Evolutionary conservation across 192 early-diverging fungal genomes (phyloP), one percentile per base, ranked within the genome.

Genomic region (Podila verticillata): DNA sequence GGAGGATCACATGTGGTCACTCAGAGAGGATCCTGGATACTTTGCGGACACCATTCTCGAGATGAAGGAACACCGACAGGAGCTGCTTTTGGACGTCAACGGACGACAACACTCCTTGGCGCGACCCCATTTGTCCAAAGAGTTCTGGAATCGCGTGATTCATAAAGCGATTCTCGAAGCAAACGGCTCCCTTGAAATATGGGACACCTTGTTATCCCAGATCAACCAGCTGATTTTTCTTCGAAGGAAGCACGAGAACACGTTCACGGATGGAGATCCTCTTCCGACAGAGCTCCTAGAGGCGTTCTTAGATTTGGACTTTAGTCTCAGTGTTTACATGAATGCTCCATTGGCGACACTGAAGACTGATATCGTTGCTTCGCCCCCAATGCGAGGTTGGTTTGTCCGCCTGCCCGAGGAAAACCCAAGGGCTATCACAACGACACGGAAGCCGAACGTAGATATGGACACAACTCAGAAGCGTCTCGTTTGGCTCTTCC

Each of bases 1-100:
- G 2, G 73, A 75, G 57, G 73, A 75, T 64, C 73, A 75, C 28
- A 51, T 68, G 31, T 75, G 73, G 66, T 75, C 66, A 34, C 54
- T 75, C 28, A 60, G 73, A n/a, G 73, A 75, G 47, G 73, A 75
- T 60, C 73, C 73, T 24, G 24, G 66, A 22, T 75, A 75, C 47
- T 75, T 75, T 75, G 61, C 60, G 30, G 44, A 64, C 32, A 24
- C 24, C 17, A 13, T 68, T 31, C 51, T 75, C 28, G 73, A 75
- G 10, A 68, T 68, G 61, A 68, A 68, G 66, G 73, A 75, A 35
- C 73, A 75, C 32, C 73, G 73, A 68, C 60, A 68, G 34, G 73
- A 75, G 13, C 19, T 63, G 7, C 66, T 75, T 57, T 44, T 26
- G 56, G 73, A 75, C 32, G 58, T 15, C 61, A 26, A 39, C 5